Percentiles rank a stretch among this genome's conserved stretches.
phyloP scores from a whole-genome alignment of 2,329 filamentous ascomycete genomes.

The Daldinia sp. region DNA sequence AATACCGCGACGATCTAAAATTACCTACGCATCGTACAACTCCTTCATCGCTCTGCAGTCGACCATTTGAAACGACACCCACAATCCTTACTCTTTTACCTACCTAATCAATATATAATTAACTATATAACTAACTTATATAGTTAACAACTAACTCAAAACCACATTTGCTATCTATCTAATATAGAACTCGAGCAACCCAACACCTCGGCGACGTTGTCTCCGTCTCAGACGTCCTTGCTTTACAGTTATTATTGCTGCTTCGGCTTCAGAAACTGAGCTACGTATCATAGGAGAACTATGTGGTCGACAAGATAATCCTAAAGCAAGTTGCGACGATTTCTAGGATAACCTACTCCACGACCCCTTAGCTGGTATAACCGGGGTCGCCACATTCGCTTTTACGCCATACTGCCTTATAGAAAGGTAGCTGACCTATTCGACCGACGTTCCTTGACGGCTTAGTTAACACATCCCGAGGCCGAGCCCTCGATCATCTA shows the following conservation, averaged over 20 bases:
- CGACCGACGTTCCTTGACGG: not conserved
- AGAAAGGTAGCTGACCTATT: not conserved
- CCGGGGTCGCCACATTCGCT: conserved; percentile 11
- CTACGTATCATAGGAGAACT: conserved; percentile 13
- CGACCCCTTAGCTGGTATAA: conserved; percentile 14
- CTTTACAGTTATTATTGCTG: not conserved
- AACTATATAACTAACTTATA: not conserved
- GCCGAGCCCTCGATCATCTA: conserved; percentile 18
- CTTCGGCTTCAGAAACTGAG: not conserved
- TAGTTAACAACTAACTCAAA: not conserved
- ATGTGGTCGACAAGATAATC: conserved; percentile 23
- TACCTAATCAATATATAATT: conserved; percentile 13
- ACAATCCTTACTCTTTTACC: conserved; percentile 34
- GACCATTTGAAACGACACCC: conserved; percentile 32
- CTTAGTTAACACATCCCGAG: conserved; percentile 3
- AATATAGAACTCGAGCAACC: conserved; percentile 10
- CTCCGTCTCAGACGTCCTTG: conserved; percentile 5
- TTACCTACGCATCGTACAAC: conserved; percentile 17
- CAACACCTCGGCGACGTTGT: conserved; percentile 13
- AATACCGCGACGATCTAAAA: conserved; percentile 1
- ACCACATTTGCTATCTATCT: conserved; percentile 6
- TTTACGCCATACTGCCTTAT: conserved; percentile 4
- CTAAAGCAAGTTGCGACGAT: conserved; percentile 8
- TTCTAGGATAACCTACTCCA: not conserved
- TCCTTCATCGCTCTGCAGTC: conserved; percentile 27